These are phyloP conservation scores for Yarrowia deformans DNA, from an alignment of 805 yeast species.

Conservation along the genomic window DNA sequence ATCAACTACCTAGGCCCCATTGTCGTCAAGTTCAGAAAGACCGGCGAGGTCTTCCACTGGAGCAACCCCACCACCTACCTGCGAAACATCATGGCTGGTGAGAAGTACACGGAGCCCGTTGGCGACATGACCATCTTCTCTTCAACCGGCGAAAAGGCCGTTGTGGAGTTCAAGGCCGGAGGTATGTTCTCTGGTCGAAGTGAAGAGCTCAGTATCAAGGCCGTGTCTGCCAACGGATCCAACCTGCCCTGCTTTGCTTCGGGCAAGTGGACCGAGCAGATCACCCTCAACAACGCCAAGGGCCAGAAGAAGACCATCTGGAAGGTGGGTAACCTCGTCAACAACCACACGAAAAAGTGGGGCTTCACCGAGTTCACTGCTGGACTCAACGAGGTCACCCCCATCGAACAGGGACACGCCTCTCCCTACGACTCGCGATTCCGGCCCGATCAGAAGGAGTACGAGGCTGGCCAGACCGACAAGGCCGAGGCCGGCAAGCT, in stretches of 20 bases:
- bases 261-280: conserved; percentile 87
- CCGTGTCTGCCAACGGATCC: conserved; percentile 50
- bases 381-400: conserved; percentile 78
- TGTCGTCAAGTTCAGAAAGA: conserved; percentile 58
- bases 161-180: conserved; percentile 76
- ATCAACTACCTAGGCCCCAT: conserved; percentile 76
- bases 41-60: conserved; percentile 77
- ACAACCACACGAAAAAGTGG: conserved; percentile 66
- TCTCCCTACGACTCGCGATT: conserved; percentile 90
- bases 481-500: conserved; percentile 75
- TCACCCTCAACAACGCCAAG: conserved; percentile 56
- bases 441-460: conserved; percentile 82
- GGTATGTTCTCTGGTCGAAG: conserved; percentile 88
- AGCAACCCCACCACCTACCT: conserved; percentile 80
- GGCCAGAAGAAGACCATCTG: conserved; percentile 58
- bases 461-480: conserved; percentile 73
- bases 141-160: conserved; percentile 71
- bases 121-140: conserved; percentile 71
- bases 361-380: conserved; percentile 90
- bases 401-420: conserved; percentile 65
- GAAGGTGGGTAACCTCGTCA: conserved; percentile 71
- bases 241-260: conserved; percentile 42
- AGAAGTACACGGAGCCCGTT: conserved; percentile 87
- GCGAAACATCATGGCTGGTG: conserved; percentile 92
- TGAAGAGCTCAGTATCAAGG: conserved; percentile 59